Base-by-base conservation (phyloP, 2,329 filamentous ascomycete species). In the Colletotrichum noveboracense region DNA sequence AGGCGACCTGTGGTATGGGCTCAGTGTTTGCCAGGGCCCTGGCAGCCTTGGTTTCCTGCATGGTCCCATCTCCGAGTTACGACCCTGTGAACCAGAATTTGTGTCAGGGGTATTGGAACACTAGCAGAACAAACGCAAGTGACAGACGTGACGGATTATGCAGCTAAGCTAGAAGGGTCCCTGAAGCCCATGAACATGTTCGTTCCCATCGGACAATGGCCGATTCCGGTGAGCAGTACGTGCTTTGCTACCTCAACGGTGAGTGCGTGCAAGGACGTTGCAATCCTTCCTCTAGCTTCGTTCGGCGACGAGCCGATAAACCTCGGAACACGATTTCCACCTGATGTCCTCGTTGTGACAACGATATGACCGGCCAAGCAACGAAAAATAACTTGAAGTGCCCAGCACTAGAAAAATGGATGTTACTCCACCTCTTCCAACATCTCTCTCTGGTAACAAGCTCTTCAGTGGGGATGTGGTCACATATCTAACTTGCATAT, bases 51-150 rank as follows among this genome's bases (percentile, higher is more conserved):
- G 26, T 7, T 67, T n/a, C 21, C n/a, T 36, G 60, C 66, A 70
- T 74, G 60, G 28, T 13, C 34, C 66, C 48, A 70, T 70, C 43
- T 74, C 66, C 67, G 58, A 74, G 60, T 24, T 70, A 43, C 61
- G 32, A 74, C 66, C 36, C n/a, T 34, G 24, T 28, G 60, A 70
- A 65, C 32, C 66, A 60, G 65, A 36, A 9, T 32, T 13, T 43
- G 66, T 52, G 58, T 70, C 34, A 21, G 26, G 71, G 43, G 66
- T n/a, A 21, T 43, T 18, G 18, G 34, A 28, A 52, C 43, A 34
- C 26, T 9, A 18, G 24, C 24, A 52, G 30, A 56, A 28, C 26
- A 67, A 48, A 56, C 30, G 43, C 28, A 38, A 60, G 26, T 55
- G 36, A 38, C 32, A 48, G 21, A 16, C 14, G 58, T 55, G 36